Percentiles rank a stretch among this genome's conserved stretches.
Conservation (phyloP, 192 early-diverging fungal genomes). For the Jimgerdemannia lactiflua region DNA sequence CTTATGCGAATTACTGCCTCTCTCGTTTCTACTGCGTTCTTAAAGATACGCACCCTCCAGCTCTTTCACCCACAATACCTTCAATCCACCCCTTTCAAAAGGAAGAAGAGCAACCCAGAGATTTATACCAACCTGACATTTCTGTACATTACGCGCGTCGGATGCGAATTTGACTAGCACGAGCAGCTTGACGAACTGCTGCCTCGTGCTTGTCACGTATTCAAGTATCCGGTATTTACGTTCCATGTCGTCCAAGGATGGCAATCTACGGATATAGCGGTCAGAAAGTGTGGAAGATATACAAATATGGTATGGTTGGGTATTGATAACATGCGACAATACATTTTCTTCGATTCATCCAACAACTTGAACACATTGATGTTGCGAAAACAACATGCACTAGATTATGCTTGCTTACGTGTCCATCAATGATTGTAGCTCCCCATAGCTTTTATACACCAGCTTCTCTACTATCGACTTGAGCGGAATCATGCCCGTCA, state of each 20-base stretch:
- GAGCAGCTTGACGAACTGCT: conserved; percentile 69
- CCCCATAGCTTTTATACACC: conserved; percentile 60
- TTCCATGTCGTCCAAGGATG: conserved; percentile 52
- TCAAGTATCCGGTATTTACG: conserved; percentile 60
- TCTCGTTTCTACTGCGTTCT: not conserved
- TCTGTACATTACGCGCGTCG: conserved; percentile 65
- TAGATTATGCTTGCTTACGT: conserved; percentile 40
- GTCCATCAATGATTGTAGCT: conserved; percentile 64
- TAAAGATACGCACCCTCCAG: not conserved
- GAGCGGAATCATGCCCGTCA: conserved; percentile 61
- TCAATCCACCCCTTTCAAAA: not conserved
- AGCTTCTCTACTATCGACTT: conserved; percentile 57
- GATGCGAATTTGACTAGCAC: conserved; percentile 76
- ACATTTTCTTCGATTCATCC: no score
- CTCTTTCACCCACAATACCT: not conserved
- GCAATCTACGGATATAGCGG: conserved; percentile 34
- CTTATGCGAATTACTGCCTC: no score
- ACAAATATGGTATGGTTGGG: no score
- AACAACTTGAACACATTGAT: no score
- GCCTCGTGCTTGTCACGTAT: conserved; percentile 58
- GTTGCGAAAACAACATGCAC: not conserved
- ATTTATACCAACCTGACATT: conserved; percentile 53
- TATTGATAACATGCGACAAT: no score
- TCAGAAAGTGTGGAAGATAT: no score
- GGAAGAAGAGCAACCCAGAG: not conserved